Evolutionary conservation across 2,329 filamentous ascomycete genomes (phyloP).

Genomic region (Aspergillus ochraceoroseus): DNA sequence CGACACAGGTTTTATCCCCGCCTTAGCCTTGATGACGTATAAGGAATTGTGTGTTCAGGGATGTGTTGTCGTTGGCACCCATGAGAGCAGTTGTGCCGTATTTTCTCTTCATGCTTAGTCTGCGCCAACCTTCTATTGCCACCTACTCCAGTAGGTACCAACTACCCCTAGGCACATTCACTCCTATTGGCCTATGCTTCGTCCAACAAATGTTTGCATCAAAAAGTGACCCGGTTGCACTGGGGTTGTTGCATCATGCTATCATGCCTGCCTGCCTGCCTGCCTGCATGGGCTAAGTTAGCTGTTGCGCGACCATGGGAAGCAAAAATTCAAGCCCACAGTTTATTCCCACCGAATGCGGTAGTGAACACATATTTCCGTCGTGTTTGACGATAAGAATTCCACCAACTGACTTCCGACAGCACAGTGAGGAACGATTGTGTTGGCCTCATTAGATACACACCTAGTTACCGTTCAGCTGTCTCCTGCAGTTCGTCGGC

Average conservation of each 20-base stretch:
- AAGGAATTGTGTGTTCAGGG: neutral
- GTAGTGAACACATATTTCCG: too few species aligned
- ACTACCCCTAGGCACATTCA: too few species aligned
- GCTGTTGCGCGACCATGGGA: conserved; percentile 2
- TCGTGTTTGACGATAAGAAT: too few species aligned
- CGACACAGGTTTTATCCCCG: neutral
- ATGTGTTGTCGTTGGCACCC: conserved; percentile 4
- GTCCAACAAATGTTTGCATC: too few species aligned
- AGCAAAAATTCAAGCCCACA: conserved; percentile 1
- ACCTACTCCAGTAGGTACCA: too few species aligned
- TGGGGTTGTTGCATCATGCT: conserved; percentile 6
- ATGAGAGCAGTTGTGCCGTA: neutral
- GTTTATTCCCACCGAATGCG: too few species aligned
- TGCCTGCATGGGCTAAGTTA: conserved; percentile 11
- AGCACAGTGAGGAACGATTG: too few species aligned
- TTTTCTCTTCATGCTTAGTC: neutral
- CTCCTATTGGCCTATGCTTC: too few species aligned
- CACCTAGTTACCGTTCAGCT: conserved; percentile 21
- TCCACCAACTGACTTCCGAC: too few species aligned
- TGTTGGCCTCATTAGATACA: neutral
- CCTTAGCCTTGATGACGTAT: neutral
- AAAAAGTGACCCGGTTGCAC: neutral
- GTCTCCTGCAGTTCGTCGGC: conserved; percentile 58
- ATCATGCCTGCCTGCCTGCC: conserved; percentile 6
- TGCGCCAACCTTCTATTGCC: conserved; percentile 3